phyloP scores from a whole-genome alignment of 495 filamentous ascomycete species.

The Tuber magnatum region DNA sequence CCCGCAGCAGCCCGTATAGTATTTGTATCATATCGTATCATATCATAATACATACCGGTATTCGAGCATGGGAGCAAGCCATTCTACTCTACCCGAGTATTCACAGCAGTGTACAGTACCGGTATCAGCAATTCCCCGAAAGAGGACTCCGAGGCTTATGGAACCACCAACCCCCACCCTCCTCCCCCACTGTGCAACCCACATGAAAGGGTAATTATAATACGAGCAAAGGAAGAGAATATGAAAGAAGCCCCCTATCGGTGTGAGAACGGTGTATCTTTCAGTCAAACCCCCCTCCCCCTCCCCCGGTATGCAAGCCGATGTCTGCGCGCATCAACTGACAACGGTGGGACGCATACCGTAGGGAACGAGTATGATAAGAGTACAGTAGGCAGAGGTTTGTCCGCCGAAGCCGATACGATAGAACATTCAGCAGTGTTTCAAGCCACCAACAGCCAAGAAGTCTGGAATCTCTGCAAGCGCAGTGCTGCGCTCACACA shows the following conservation, averaged over 20 bases:
- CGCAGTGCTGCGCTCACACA: no score
- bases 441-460: no score
- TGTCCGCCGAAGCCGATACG: no score
- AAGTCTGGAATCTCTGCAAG: background rate
- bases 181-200: no score
- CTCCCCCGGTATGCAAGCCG: background rate
- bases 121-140: no score
- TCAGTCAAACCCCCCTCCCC: no score
- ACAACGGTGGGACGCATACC: background rate
- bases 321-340: background rate
- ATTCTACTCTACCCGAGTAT: background rate
- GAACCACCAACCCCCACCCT: background rate
- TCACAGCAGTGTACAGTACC: background rate
- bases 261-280: background rate
- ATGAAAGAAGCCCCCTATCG: background rate
- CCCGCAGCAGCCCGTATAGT: no score
- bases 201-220: no score
- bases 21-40: background rate
- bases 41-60: no score
- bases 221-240: background rate
- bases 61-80: no score
- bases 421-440: no score
- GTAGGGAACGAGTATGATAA: background rate
- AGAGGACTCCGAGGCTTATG: background rate
- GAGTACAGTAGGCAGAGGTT: background rate